phyloP scores from a whole-genome alignment of 495 filamentous ascomycete species.

The Trichodelitschia bisporula region DNA sequence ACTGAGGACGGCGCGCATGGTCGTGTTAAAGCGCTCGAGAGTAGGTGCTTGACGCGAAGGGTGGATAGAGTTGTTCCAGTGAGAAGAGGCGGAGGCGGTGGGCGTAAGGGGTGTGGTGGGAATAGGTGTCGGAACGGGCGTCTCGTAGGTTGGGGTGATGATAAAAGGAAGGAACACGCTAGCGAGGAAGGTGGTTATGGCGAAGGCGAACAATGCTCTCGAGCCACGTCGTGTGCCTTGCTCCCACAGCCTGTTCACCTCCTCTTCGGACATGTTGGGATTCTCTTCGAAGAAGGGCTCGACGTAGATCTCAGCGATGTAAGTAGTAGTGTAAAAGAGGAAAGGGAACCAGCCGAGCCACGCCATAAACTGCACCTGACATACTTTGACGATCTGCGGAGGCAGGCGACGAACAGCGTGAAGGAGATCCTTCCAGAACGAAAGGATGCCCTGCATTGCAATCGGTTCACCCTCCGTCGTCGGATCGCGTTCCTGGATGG shows the following conservation, averaged over 20 bases:
- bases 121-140: conserved; percentile 11
- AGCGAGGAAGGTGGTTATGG: conserved; percentile 50
- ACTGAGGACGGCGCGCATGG: background rate
- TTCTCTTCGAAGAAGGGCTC: conserved; percentile 54
- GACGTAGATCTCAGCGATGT: conserved; percentile 72
- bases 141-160: conserved; percentile 47
- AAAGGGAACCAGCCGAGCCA: conserved; percentile 95
- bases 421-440: conserved; percentile 59
- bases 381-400: conserved; percentile 57
- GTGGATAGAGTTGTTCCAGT: conserved; percentile 12
- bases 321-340: conserved; percentile 80
- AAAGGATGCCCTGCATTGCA: conserved; percentile 33
- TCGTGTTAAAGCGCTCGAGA: too few relatives aligned
- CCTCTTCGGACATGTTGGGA: conserved; percentile 44
- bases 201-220: conserved; percentile 67
- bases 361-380: conserved; percentile 65
- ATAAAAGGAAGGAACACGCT: conserved; percentile 67
- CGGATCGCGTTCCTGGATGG: conserved; percentile 58
- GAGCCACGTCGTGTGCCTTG: conserved; percentile 59
- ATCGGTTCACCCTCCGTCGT: conserved; percentile 37
- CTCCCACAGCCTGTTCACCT: conserved; percentile 60
- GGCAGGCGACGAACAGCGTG: conserved; percentile 51
- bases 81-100: conserved; percentile 4
- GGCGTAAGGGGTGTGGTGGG: conserved; percentile 6
- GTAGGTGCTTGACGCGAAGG: too few relatives aligned